phyloP scores from a whole-genome alignment of 345 rosid genomes.

The Crucihimalaya himalaica region DNA sequence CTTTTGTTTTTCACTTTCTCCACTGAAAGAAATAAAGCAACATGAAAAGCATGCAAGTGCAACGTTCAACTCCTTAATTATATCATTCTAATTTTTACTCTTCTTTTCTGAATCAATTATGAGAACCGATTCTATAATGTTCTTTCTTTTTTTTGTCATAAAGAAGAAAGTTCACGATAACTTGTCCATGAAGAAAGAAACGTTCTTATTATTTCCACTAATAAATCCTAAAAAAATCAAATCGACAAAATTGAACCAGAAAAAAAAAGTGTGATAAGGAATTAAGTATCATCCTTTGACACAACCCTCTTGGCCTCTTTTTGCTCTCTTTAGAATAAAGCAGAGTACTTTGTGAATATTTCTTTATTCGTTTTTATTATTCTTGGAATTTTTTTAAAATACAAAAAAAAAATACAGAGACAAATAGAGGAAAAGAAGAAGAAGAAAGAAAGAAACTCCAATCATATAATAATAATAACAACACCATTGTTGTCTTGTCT shows the following conservation, averaged over 20 bases:
- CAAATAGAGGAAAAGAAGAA: slow-evolving; percentile 19
- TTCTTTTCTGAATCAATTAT: slow-evolving; percentile 3
- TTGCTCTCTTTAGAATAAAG: slow-evolving; percentile 42
- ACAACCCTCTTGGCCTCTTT: slow-evolving; percentile 31
- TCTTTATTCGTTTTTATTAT: slow-evolving; percentile 25
- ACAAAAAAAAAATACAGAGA: background rate
- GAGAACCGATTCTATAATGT: slow-evolving; percentile 37
- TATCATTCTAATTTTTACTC: background rate
- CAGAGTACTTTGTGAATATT: slow-evolving; percentile 38
- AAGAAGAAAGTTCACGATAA: slow-evolving; percentile 28
- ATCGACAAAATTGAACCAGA: background rate
- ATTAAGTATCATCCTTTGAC: slow-evolving; percentile 23
- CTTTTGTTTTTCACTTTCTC: slow-evolving; percentile 35
- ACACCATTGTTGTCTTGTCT: slow-evolving; percentile 9
- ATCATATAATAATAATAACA: slow-evolving; percentile 33
- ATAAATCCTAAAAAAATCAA: background rate
- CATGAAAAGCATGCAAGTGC: slow-evolving; percentile 40
- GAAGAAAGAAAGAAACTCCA: slow-evolving; percentile 26
- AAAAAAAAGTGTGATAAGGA: slow-evolving; percentile 8
- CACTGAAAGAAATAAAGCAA: slow-evolving; percentile 37
- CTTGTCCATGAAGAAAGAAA: slow-evolving; percentile 41
- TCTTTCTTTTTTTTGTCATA: slow-evolving; percentile 11
- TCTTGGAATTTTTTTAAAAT: background rate
- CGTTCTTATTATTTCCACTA: slow-evolving; percentile 7
- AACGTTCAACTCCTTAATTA: slow-evolving; percentile 36